These are phyloP conservation scores for Eucalyptus caleyi DNA, from an alignment of 345 rosid genomes.

Conservation along the genomic window DNA sequence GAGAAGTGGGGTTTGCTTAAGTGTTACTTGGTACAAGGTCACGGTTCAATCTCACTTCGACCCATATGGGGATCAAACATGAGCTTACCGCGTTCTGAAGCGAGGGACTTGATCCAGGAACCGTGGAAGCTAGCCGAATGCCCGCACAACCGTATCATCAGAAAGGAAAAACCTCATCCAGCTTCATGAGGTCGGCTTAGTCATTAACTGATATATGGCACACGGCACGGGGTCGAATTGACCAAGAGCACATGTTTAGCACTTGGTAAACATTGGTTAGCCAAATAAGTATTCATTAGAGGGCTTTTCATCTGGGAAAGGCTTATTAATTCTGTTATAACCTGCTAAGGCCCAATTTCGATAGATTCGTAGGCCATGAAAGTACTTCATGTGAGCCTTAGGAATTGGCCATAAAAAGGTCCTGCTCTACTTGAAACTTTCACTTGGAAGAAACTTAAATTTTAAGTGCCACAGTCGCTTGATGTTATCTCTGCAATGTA, in stretches of 20 bases:
- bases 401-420: background rate
- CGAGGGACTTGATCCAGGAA: background rate
- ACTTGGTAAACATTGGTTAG: background rate
- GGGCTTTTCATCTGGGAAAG: background rate
- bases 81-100: background rate
- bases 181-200: background rate
- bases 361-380: background rate
- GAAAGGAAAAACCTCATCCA: background rate
- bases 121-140: background rate
- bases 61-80: background rate
- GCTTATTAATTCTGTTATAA: background rate
- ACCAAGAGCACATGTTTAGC: background rate
- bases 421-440: background rate
- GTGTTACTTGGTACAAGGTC: background rate
- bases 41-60: background rate
- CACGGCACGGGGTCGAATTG: background rate
- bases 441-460: background rate
- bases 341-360: background rate
- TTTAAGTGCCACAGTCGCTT: background rate
- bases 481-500: background rate
- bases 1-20: background rate
- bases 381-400: background rate
- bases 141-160: background rate
- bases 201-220: background rate
- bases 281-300: background rate